phyloP scores from a whole-genome alignment of 1,284 basidiomycete genomes.

The Ustilago bromivora region DNA sequence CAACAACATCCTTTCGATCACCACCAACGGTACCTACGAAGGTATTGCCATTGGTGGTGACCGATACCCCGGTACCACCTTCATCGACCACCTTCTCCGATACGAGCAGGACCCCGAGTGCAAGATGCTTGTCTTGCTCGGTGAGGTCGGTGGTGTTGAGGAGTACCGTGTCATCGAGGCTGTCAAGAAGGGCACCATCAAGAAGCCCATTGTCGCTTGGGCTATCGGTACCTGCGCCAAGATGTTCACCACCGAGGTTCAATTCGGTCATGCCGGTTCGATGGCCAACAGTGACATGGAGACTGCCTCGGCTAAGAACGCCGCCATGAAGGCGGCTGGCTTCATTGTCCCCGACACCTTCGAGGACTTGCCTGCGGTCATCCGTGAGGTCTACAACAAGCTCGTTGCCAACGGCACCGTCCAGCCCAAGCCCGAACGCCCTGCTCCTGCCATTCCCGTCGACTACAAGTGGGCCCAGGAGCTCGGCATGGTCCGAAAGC shows the following conservation, averaged over 20 bases:
- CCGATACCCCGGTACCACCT: slow-evolving; percentile 96
- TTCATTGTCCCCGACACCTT: slow-evolving; percentile 98
- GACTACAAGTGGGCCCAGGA: slow-evolving; percentile 99
- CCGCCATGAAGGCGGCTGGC: slow-evolving; percentile 91
- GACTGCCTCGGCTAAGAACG: slow-evolving; percentile 98
- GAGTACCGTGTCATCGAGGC: slow-evolving; percentile 99
- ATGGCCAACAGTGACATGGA: slow-evolving; percentile 98
- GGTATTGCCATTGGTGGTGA: slow-evolving; percentile 99
- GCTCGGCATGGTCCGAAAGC: slow-evolving; percentile 97
- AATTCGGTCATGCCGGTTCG: slow-evolving; percentile 97
- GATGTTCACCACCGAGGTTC: slow-evolving; percentile 99
- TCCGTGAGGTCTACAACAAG: slow-evolving; percentile 85
- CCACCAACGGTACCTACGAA: slow-evolving; percentile 99
- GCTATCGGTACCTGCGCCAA: slow-evolving; percentile 99
- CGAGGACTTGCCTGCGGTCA: slow-evolving; percentile 88
- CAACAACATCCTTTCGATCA: slow-evolving; percentile 98
- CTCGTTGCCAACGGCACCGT: slow-evolving; percentile 82
- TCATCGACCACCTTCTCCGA: slow-evolving; percentile 97
- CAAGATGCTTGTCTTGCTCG: slow-evolving; percentile 98
- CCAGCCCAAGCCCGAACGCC: slow-evolving; percentile 81
- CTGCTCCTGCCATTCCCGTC: slow-evolving; percentile 96
- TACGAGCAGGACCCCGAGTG: slow-evolving; percentile 97
- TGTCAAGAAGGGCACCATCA: slow-evolving; percentile 92
- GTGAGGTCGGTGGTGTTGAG: slow-evolving; percentile 98
- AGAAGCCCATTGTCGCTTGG: slow-evolving; percentile 99